Percentiles rank a stretch among this genome's conserved stretches.
phyloP scores from a whole-genome alignment of 2,329 filamentous ascomycete genomes.

The Trichoderma cornu-damae region DNA sequence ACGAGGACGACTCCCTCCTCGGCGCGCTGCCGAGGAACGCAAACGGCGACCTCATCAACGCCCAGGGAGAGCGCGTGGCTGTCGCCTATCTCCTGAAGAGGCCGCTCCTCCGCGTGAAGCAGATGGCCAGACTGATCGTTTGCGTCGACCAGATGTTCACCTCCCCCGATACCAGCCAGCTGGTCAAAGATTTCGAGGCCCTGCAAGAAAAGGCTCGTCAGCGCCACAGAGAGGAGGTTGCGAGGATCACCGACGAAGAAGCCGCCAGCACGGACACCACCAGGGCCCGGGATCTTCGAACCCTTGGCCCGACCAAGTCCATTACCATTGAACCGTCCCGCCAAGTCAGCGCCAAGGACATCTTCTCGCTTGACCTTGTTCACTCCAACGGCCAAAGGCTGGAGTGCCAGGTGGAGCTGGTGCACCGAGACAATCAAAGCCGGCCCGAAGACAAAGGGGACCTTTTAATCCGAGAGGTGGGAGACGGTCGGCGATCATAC shows the following conservation, averaged over 20 bases:
- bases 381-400: conserved; percentile 89
- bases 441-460: conserved; percentile 67
- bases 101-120: conserved; percentile 81
- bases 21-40: conserved; percentile 57
- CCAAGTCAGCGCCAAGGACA: conserved; percentile 83
- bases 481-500: conserved; percentile 65
- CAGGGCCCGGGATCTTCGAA: conserved; percentile 72
- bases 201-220: conserved; percentile 73
- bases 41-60: conserved; percentile 62
- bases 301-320: conserved; percentile 63
- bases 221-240: conserved; percentile 57
- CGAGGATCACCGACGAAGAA: conserved; percentile 75
- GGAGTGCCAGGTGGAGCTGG: conserved; percentile 80
- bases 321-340: conserved; percentile 69
- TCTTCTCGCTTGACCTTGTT: conserved; percentile 76
- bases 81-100: conserved; percentile 89
- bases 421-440: conserved; percentile 75
- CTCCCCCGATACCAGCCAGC: conserved; percentile 42
- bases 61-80: conserved; percentile 83
- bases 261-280: conserved; percentile 78
- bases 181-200: conserved; percentile 55
- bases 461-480: conserved; percentile 88
- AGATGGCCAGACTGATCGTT: conserved; percentile 77
- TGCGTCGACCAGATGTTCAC: conserved; percentile 54
- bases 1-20: conserved; percentile 57